These are phyloP conservation scores for Ceratocystis diversiconidia DNA, from an alignment of 2,329 filamentous ascomycete genomes.

Conservation along the genomic window DNA sequence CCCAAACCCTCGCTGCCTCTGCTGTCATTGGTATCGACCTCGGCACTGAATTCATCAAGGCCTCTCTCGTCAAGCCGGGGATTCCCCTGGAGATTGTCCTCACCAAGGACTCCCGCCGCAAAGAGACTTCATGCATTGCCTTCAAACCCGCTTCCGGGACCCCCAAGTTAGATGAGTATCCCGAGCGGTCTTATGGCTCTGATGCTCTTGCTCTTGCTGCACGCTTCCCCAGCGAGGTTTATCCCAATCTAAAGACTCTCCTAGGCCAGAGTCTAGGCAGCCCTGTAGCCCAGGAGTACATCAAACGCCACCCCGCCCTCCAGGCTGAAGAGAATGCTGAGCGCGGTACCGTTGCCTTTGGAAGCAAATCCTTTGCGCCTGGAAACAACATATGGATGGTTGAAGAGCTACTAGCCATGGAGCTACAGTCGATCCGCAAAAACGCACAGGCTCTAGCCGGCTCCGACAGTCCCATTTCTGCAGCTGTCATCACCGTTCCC, in stretches of 20 bases:
- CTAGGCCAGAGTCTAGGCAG: constrained; percentile 57
- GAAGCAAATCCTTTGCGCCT: constrained; percentile 52
- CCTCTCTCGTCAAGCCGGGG: constrained; percentile 85
- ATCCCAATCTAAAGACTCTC: constrained; percentile 81
- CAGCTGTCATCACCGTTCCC: constrained; percentile 79
- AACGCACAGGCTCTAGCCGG: constrained; percentile 79
- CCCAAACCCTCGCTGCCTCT: constrained; percentile 40
- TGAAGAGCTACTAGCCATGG: constrained; percentile 91
- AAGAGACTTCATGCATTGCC: constrained; percentile 78
- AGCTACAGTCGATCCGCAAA: constrained; percentile 76
- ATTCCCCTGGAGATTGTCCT: constrained; percentile 95
- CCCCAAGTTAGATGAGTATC: constrained; percentile 54
- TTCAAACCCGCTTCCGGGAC: constrained; percentile 73
- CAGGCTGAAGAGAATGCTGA: constrained; percentile 35
- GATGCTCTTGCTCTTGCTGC: constrained; percentile 79
- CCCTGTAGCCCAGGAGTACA: constrained; percentile 54
- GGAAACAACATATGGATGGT: constrained; percentile 59
- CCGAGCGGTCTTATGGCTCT: constrained; percentile 81
- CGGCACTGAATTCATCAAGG: constrained; percentile 94
- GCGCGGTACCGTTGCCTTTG: constrained; percentile 64
- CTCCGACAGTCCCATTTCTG: constrained; percentile 56
- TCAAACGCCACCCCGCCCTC: constrained; percentile 62
- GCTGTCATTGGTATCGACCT: constrained; percentile 87
- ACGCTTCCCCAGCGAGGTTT: constrained; percentile 84
- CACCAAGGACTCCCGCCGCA: constrained; percentile 93